Percentiles rank a stretch among this genome's conserved stretches.
These are phyloP conservation scores for Parmelia sp. DNA, from an alignment of 495 filamentous ascomycete genomes.

Conservation along the genomic window DNA sequence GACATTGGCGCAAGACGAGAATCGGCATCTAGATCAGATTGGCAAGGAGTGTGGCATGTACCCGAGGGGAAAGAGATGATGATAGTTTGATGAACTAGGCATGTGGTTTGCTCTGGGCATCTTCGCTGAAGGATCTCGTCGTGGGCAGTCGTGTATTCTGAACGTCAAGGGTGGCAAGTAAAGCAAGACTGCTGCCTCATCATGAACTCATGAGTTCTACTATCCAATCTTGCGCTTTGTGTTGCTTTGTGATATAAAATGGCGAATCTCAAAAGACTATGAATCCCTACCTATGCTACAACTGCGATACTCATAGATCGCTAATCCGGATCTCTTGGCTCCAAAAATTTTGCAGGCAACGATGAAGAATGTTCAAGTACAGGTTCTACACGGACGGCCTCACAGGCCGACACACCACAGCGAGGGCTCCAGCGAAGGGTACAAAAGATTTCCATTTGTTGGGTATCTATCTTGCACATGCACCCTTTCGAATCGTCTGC, in stretches of 20 bases:
- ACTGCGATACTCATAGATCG: not conserved
- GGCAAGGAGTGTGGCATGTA: not conserved
- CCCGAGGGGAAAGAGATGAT: not conserved
- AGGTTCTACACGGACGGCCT: not conserved
- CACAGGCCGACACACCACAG: not conserved
- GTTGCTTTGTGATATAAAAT: not conserved
- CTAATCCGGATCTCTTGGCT: not conserved
- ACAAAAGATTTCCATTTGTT: not conserved
- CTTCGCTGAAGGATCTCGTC: not conserved
- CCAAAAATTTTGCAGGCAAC: not conserved
- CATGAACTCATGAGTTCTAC: not conserved
- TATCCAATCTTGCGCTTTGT: not conserved
- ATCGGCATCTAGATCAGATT: constrained; percentile 75
- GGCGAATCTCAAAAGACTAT: not conserved
- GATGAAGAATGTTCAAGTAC: not conserved
- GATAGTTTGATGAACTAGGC: not conserved
- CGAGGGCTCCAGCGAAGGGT: not conserved
- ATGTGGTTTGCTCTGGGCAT: constrained; percentile 7
- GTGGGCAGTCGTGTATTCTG: not conserved
- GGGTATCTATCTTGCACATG: not conserved
- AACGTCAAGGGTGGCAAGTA: not conserved
- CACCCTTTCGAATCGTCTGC: not conserved
- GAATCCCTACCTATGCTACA: not conserved
- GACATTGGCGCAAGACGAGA: constrained; percentile 99
- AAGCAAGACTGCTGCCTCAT: not conserved